Conservation (phyloP, 768 basidiomycete species). For the Amanita inopinata region DNA sequence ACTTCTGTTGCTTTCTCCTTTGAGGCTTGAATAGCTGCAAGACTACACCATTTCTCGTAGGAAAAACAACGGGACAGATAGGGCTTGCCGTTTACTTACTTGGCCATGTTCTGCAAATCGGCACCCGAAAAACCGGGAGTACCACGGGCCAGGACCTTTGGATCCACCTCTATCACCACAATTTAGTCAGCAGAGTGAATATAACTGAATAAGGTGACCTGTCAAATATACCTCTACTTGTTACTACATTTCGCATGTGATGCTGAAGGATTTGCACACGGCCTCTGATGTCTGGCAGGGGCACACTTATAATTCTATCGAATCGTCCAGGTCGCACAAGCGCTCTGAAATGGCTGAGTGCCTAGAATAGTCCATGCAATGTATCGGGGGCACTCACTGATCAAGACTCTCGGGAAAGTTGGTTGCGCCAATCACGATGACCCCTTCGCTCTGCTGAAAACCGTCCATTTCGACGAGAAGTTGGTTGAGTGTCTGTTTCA, state of each 20-base stretch:
- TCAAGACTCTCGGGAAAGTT: constrained; percentile 96
- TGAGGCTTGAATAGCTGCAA: constrained; percentile 93
- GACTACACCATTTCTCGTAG: constrained; percentile 26
- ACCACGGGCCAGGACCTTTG: constrained; percentile 82
- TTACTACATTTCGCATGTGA: constrained; percentile 76
- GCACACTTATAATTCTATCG: constrained; percentile 86
- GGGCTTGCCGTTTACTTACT: constrained; percentile 44
- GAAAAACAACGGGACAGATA: constrained; percentile 3
- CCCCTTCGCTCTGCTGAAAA: constrained; percentile 85
- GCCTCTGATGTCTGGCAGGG: constrained; percentile 90
- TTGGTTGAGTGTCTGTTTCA: constrained; percentile 94
- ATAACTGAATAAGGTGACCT: constrained; percentile 3
- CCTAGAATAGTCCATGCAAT: no score
- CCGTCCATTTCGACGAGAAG: constrained; percentile 97
- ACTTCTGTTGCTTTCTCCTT: constrained; percentile 73
- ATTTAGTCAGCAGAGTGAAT: constrained; percentile 12
- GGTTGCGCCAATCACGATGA: constrained; percentile 95
- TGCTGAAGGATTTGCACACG: constrained; percentile 89
- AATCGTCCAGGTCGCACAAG: constrained; percentile 95
- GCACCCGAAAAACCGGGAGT: constrained; percentile 97
- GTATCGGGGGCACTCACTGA: constrained; percentile 38
- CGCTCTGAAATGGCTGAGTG: no score
- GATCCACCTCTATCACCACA: constrained; percentile 55
- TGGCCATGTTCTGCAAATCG: constrained; percentile 94
- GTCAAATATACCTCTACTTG: constrained; percentile 38